phyloP scores from a whole-genome alignment of 768 basidiomycete species.

The Cyclocybe cylindracea region DNA sequence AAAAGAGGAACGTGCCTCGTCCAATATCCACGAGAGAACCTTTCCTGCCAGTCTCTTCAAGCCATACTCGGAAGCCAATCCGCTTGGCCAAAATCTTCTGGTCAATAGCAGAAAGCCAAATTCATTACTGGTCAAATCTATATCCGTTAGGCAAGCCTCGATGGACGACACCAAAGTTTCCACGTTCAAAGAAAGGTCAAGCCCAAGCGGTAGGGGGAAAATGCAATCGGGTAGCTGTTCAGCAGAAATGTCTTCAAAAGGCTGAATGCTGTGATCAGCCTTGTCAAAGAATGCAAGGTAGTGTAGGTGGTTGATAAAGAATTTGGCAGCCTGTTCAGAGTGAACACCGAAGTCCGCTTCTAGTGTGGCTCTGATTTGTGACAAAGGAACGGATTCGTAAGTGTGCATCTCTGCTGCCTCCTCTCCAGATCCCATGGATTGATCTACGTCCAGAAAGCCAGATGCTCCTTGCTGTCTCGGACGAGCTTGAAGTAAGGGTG shows the following conservation, averaged over 20 bases:
- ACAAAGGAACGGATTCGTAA: slow-evolving; percentile 59
- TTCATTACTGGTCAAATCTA: slow-evolving; percentile 77
- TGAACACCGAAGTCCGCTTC: slow-evolving; percentile 58
- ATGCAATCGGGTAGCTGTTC: slow-evolving; percentile 43
- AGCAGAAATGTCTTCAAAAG: slow-evolving; percentile 31
- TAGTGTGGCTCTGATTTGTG: slow-evolving; percentile 62
- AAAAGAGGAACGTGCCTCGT: slow-evolving; percentile 51
- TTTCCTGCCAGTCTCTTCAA: slow-evolving; percentile 58
- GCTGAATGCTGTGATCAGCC: slow-evolving; percentile 36
- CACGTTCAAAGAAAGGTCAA: slow-evolving; percentile 73
- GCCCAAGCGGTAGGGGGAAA: slow-evolving; percentile 70
- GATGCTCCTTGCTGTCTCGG: slow-evolving; percentile 28
- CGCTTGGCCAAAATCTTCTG: slow-evolving; percentile 73
- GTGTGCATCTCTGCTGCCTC: slow-evolving; percentile 34
- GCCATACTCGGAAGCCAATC: slow-evolving; percentile 72
- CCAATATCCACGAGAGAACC: slow-evolving; percentile 70
- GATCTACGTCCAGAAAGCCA: slow-evolving; percentile 48
- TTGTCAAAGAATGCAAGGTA: slow-evolving; percentile 63
- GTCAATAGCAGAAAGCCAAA: slow-evolving; percentile 68
- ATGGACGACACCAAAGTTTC: slow-evolving; percentile 72
- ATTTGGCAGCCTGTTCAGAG: slow-evolving; percentile 50
- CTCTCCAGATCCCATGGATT: slow-evolving; percentile 18
- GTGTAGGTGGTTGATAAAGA: slow-evolving; percentile 60
- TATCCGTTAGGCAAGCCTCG: slow-evolving; percentile 67
- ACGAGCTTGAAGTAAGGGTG: slow-evolving; percentile 30